Evolutionary conservation across 208 protist species (phyloP).

Genomic region (Crithidia thermophila): DNA sequence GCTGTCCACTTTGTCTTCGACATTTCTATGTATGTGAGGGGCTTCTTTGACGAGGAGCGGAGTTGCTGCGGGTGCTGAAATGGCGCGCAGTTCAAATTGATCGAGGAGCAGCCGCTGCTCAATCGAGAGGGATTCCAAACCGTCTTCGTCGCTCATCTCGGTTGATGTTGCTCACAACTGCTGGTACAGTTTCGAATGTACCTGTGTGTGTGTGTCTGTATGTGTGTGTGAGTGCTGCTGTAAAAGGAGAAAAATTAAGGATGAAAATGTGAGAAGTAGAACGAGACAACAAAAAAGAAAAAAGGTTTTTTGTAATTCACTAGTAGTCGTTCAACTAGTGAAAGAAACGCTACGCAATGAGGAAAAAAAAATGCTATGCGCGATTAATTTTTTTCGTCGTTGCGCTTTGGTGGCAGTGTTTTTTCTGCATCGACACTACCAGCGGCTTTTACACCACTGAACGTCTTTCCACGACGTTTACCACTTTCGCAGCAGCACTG

Average conservation of each 20-base stretch:
- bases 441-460: no score
- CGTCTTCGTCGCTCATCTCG: neutral
- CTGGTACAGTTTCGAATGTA: neutral
- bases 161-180: neutral
- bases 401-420: no score
- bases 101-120: conserved; percentile 19
- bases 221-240: no score
- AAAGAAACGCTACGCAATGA: no score
- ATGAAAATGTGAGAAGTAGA: conserved; percentile 4
- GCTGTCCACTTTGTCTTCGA: neutral
- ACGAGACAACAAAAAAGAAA: conserved; percentile 9
- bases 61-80: conserved; percentile 1
- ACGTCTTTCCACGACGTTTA: no score
- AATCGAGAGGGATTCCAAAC: neutral
- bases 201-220: neutral
- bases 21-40: neutral
- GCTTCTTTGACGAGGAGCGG: neutral
- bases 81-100: conserved; percentile 18
- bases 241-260: conserved; percentile 6
- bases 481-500: no score
- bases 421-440: no score
- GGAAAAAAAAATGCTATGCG: no score
- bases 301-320: no score
- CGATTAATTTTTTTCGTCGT: no score
- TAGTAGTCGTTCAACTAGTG: no score